A percentile compares a stretch with the other conserved stretches of the same genome.
phyloP scores from a whole-genome alignment of 176 grass and related monocot species.

The Oryza officinalis region DNA sequence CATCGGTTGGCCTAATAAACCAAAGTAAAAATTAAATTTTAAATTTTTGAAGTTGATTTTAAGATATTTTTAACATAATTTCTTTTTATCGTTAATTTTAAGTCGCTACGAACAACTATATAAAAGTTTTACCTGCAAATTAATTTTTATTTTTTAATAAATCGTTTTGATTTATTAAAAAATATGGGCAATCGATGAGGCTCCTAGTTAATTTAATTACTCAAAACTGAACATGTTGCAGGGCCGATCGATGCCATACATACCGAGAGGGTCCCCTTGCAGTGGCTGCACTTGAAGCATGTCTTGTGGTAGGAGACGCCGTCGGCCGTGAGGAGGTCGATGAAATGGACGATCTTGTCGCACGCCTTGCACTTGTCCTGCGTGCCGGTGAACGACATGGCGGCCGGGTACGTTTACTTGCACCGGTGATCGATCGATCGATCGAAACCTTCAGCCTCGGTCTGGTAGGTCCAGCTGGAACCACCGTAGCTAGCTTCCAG shows the following conservation, averaged over 20 bases:
- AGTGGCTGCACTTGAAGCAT: slow-evolving; percentile 90
- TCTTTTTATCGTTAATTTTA: too few species aligned
- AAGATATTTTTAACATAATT: too few species aligned
- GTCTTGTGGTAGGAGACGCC: slow-evolving; percentile 73
- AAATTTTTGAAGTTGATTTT: too few species aligned
- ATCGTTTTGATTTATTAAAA: too few species aligned
- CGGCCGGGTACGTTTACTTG: background rate
- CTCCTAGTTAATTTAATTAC: background rate
- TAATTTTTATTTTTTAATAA: too few species aligned
- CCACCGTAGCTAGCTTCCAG: background rate
- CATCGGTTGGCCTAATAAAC: too few species aligned
- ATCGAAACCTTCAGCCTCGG: background rate
- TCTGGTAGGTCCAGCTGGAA: too few species aligned
- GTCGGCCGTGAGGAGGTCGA: slow-evolving; percentile 87
- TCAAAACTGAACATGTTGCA: background rate
- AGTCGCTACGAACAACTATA: too few species aligned
- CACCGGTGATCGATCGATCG: background rate
- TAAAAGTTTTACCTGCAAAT: too few species aligned
- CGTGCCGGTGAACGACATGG: slow-evolving; percentile 98
- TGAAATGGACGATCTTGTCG: slow-evolving; percentile 97
- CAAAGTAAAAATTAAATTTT: too few species aligned
- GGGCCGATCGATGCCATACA: background rate
- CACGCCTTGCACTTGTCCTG: slow-evolving; percentile 95
- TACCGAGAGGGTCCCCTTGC: slow-evolving; percentile 89
- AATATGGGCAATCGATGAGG: too few species aligned